phyloP scores from a whole-genome alignment of 768 basidiomycete species.

The Butyriboletus loyo region DNA sequence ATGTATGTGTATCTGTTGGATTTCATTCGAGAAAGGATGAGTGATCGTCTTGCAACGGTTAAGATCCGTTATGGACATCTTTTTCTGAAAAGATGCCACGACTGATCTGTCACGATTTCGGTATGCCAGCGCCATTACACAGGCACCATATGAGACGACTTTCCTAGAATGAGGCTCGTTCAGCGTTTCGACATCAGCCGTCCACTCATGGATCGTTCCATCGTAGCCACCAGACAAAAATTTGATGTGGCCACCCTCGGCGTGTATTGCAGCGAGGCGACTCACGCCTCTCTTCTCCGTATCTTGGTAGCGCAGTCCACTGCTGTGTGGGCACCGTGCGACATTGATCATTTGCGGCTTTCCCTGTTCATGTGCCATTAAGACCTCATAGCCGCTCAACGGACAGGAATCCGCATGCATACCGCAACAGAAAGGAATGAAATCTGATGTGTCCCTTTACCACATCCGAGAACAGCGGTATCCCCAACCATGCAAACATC shows the following conservation, averaged over 20 bases:
- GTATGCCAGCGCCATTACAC: conserved; percentile 40
- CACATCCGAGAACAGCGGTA: conserved; percentile 43
- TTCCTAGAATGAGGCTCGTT: conserved; percentile 24
- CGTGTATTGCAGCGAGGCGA: conserved; percentile 40
- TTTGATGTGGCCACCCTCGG: conserved; percentile 27
- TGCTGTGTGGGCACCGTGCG: conserved; percentile 32
- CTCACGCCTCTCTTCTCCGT: conserved; percentile 35
- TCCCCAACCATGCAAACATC: conserved; percentile 45
- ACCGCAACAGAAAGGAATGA: conserved; percentile 37
- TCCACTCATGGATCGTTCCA: conserved; percentile 43
- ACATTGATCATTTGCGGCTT: conserved; percentile 33
- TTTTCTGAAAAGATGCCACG: conserved; percentile 35
- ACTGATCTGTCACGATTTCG: conserved; percentile 33
- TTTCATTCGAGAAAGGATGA: conserved; percentile 36
- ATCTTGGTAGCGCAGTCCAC: conserved; percentile 22
- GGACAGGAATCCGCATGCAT: conserved; percentile 27
- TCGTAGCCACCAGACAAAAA: conserved; percentile 53
- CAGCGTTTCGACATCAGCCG: conserved; percentile 19
- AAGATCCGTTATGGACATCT: conserved; percentile 38
- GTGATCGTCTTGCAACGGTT: conserved; percentile 29
- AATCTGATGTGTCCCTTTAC: conserved; percentile 41
- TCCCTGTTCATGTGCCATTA: conserved; percentile 28
- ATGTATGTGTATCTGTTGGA: conserved; percentile 47
- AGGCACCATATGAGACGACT: conserved; percentile 30
- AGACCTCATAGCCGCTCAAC: conserved; percentile 23